Base-by-base conservation (phyloP, 2,329 filamentous ascomycete genomes). In the Apiospora rasikravindrae region DNA sequence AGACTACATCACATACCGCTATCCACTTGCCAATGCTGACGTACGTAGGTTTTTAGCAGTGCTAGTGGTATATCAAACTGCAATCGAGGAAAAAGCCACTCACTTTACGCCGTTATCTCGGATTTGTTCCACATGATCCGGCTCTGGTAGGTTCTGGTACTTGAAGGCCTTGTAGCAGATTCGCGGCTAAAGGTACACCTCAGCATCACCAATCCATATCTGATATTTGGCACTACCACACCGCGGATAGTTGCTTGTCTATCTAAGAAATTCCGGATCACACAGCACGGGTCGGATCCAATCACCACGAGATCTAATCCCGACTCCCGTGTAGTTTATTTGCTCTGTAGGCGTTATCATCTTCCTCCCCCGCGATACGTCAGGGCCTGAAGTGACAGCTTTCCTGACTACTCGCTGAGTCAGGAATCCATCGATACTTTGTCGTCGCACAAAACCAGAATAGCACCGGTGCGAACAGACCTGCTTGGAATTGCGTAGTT, bases 211-310 rank as follows among this genome's bases (percentile, higher is more conserved):
- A 24, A 57, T 33, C 26, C 51, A 33, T 64, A 74, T 67, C 64
- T 37, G 53, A 22, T 40, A 40, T 69, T 73, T 74, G 44, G 71
- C 75, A 74, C 72, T 70, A 75, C 75, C 75, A 71, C 75, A 74
- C 71, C 66, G 74, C 75, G 76, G 76, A 74, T 77, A 77, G 73
- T 72, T 76, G 70, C 75, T 75, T 75, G 74, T 75, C 72, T 75
- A 75, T 76, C 73, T 77, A 70, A 74, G 70, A 53, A 76, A 69
- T 72, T 74, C 26, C 67, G 44, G 67, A 47, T 69, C 67, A 29
- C 67, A 79, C 74, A 76, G 69, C 73, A 69, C 73, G 70, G 69
- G 71, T 70, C 70, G 61, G 71, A 73, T 70, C 78, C 77, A 78
- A 80, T 78, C 75, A 77, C 73, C 71, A 74, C 71, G 66, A 47